Conservation (phyloP, 495 filamentous ascomycete genomes). For the Cenococcum geophilum region DNA sequence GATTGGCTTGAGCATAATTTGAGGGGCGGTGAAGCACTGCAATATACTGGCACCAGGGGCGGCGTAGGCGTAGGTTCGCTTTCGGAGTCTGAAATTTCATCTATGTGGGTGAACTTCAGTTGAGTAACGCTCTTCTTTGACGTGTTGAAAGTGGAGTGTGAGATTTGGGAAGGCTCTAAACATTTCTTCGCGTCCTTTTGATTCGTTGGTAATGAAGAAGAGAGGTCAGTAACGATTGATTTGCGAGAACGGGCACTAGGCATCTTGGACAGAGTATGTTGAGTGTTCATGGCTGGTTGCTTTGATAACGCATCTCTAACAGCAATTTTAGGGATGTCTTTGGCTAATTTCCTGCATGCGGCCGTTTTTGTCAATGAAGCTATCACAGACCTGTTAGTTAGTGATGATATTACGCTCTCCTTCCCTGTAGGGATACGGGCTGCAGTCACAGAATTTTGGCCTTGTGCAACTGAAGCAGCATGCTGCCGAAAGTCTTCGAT, state of each 20-base stretch:
- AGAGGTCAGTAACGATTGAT: not conserved
- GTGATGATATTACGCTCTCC: too few relatives aligned
- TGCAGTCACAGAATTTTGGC: not conserved
- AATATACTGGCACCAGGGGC: slow-evolving; percentile 16
- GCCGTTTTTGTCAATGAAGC: too few relatives aligned
- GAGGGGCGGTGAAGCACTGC: slow-evolving; percentile 1
- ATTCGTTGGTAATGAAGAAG: too few relatives aligned
- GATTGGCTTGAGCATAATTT: not conserved
- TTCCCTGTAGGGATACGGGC: not conserved
- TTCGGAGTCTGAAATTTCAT: slow-evolving; percentile 39
- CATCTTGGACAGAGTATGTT: slow-evolving; percentile 16
- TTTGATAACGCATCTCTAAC: not conserved
- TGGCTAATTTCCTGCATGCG: too few relatives aligned
- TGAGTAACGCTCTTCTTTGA: slow-evolving; percentile 9
- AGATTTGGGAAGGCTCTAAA: too few relatives aligned
- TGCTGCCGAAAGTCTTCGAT: slow-evolving; percentile 20
- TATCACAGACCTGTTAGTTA: too few relatives aligned
- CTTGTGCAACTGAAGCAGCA: slow-evolving; percentile 10
- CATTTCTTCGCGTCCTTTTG: too few relatives aligned
- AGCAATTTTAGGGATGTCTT: too few relatives aligned
- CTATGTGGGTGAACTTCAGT: slow-evolving; percentile 31
- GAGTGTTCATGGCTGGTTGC: not conserved
- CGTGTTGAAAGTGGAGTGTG: slow-evolving; percentile 13
- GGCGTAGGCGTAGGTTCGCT: slow-evolving; percentile 34
- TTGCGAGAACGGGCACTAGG: slow-evolving; percentile 31